Conservation (phyloP, 1,284 basidiomycete genomes). For the Melampsora occidentalis region DNA sequence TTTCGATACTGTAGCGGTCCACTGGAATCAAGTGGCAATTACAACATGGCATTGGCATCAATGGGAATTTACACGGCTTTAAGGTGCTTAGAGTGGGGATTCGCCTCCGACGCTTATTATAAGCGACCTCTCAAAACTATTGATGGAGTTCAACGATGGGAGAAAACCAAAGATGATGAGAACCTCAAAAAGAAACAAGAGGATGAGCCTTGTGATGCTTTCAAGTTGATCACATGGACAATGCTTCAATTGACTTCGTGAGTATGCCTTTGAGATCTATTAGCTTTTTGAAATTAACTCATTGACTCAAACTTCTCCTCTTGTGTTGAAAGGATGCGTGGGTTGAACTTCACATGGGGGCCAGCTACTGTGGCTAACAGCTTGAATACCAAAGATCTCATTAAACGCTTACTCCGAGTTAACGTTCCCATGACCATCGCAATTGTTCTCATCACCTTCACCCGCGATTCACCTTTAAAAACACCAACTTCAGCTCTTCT, state of each 20-base stretch:
- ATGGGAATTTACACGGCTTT: neutral
- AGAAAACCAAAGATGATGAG: neutral
- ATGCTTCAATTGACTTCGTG: slow-evolving; percentile 9
- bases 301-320: neutral
- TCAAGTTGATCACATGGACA: slow-evolving; percentile 2
- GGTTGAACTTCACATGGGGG: neutral
- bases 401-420: neutral
- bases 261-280: neutral
- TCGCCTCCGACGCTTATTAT: neutral
- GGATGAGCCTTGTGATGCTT: neutral
- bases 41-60: no score
- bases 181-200: neutral
- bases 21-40: no score
- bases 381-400: neutral
- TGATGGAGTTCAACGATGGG: neutral
- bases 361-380: neutral
- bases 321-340: neutral
- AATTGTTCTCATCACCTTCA: neutral
- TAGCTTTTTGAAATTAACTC: neutral
- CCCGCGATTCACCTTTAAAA: neutral
- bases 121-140: neutral
- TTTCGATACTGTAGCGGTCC: neutral
- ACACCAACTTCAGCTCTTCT: neutral
- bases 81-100: neutral
- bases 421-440: neutral